Evolutionary conservation across 2,329 filamentous ascomycete species (phyloP), one percentile per base, ranked within the genome.

Genomic region (Juglanconis juglandina): DNA sequence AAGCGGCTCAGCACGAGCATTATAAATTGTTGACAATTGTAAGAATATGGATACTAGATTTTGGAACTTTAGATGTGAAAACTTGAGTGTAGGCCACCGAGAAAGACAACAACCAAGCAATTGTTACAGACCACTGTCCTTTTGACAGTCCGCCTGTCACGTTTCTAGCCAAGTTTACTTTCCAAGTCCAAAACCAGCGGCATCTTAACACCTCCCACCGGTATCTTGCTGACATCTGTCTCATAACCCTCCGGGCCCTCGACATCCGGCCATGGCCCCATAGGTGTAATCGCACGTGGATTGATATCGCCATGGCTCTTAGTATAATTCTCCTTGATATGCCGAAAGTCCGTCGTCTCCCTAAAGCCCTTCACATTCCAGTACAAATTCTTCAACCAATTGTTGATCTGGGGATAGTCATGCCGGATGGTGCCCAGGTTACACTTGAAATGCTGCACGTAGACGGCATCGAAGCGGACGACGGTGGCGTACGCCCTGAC

Each of bases 391-490:
- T 80, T 84, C 64, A 88, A 64, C 83, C 84, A 88, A 63, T 85
- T 83, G 68, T 85, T 77, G 58, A 87, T 66, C 10, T 82, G 76
- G 0, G 85, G 85, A 65, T 88, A 88, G 59, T 83, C 78, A 66
- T 83, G 80, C 5, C 86, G 73, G 47, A 88, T 79, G 10, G 76
- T 86, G 3, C 84, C 83, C 35, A 88, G 69, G 68, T 88, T 87
- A 66, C 83, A 85, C 73, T 87, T 88, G 75, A 88, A 88, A 70
- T 87, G 85, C 74, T 87, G 84, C 11, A 85, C 83, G 67, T 88
- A 88, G 3, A 85, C 80, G 3, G 77, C 72, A 63, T 88, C 85
- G 66, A 88, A 82, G 3, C 85, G 76, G n/a, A 87, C 75, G 13
- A 86, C 65, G 0, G 84, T 87, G 3, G 80, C 76, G 65, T 83